These are phyloP conservation scores for Malus asiatica DNA, from an alignment of 306 rosid genomes.

Conservation along the genomic window DNA sequence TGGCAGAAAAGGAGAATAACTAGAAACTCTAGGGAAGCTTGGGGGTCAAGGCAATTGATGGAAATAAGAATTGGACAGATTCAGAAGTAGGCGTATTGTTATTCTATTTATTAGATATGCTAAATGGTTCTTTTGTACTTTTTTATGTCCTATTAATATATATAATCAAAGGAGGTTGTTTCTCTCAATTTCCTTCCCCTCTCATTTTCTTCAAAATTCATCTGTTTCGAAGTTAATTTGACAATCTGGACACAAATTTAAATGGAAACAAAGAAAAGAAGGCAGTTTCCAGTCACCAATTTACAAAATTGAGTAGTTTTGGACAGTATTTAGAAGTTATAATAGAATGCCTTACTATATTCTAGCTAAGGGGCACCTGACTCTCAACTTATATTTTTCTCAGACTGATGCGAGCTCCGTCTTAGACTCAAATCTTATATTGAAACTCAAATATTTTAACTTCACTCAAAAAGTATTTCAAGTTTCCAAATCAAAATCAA, in stretches of 20 bases:
- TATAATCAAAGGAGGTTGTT: neutral
- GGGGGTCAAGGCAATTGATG: neutral
- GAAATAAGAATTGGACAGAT: neutral
- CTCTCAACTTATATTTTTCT: neutral
- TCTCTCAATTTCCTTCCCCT: neutral
- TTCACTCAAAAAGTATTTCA: neutral
- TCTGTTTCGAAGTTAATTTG: neutral
- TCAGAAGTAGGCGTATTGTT: neutral
- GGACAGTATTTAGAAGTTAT: neutral
- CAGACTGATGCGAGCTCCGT: too few species aligned
- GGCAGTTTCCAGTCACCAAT: neutral
- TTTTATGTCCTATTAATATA: neutral
- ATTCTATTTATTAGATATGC: neutral
- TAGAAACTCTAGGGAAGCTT: neutral
- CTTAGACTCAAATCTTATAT: too few species aligned
- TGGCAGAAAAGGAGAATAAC: neutral
- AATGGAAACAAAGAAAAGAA: neutral
- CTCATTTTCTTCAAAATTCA: neutral
- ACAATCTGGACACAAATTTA: neutral
- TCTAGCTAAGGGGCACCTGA: neutral
- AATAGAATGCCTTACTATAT: too few species aligned
- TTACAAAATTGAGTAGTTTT: neutral
- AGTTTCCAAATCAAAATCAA: conserved; percentile 7
- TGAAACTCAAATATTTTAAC: too few species aligned
- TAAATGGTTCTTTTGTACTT: neutral